Evolutionary conservation across 371 early-diverging fungal species (phyloP).

Genomic region (Rhizopus sp.): DNA sequence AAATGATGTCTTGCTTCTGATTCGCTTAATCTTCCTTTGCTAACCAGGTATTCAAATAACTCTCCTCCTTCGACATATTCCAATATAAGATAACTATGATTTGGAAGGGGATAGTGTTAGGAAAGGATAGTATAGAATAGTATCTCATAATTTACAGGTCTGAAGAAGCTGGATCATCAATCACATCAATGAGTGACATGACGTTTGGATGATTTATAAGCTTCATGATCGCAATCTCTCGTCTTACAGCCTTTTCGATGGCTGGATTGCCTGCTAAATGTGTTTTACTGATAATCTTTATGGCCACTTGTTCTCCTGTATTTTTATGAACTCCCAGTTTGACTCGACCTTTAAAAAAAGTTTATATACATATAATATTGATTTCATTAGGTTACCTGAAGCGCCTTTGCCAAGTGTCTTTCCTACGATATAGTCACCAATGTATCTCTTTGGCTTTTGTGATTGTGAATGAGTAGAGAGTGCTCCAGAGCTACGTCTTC

Average conservation of each 20-base stretch:
- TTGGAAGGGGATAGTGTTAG: background rate
- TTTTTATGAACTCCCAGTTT: conserved; percentile 45
- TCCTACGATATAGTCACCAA: conserved; percentile 55
- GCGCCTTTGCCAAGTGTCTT: conserved; percentile 56
- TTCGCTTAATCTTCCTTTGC: conserved; percentile 62
- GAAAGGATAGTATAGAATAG: background rate
- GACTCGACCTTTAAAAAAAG: conserved; percentile 36
- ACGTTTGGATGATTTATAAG: conserved; percentile 71
- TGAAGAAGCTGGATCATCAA: conserved; percentile 61
- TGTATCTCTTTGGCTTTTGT: conserved; percentile 45
- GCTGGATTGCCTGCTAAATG: conserved; percentile 57
- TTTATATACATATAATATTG: background rate
- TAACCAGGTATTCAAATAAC: conserved; percentile 52
- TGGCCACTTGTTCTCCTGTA: conserved; percentile 53
- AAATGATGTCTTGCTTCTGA: conserved; percentile 89
- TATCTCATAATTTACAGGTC: conserved; percentile 62
- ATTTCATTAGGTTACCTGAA: conserved; percentile 36
- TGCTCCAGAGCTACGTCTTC: conserved; percentile 47
- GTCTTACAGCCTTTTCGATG: conserved; percentile 66
- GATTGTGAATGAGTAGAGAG: conserved; percentile 33
- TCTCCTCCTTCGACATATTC: conserved; percentile 57
- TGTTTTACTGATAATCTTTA: conserved; percentile 53
- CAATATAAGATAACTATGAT: conserved; percentile 37
- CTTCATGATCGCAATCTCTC: conserved; percentile 79
- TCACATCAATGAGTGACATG: conserved; percentile 70